Percentiles rank a stretch among this genome's conserved stretches.
Evolutionary conservation across 1,284 basidiomycete genomes (phyloP).

Genomic region (Gymnopus androsaceus): DNA sequence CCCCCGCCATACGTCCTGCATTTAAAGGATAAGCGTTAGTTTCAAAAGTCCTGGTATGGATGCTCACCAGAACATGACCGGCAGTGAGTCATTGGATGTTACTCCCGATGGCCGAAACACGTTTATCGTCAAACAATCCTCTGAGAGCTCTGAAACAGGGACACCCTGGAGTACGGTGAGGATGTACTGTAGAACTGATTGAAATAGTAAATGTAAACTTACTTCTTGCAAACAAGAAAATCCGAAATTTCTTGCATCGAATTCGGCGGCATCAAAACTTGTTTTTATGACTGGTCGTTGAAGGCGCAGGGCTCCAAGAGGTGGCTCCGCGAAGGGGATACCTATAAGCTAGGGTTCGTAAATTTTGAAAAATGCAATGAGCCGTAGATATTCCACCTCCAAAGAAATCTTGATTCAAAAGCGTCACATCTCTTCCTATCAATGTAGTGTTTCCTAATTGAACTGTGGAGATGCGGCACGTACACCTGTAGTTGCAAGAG

Average conservation of each 20-base stretch:
- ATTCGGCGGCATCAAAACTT: slow-evolving; percentile 24
- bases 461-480: slow-evolving; percentile 26
- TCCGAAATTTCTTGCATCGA: slow-evolving; percentile 42
- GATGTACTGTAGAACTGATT: too few species aligned
- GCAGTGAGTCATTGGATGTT: slow-evolving; percentile 28
- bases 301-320: slow-evolving; percentile 37
- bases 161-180: background rate
- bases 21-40: slow-evolving; percentile 13
- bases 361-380: background rate
- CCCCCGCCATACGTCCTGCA: slow-evolving; percentile 39
- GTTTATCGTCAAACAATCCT: slow-evolving; percentile 53
- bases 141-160: slow-evolving; percentile 31
- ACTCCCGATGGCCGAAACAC: slow-evolving; percentile 43
- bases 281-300: slow-evolving; percentile 36
- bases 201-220: background rate
- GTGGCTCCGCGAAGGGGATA: slow-evolving; percentile 41
- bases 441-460: background rate
- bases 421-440: too few species aligned
- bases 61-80: slow-evolving; percentile 38
- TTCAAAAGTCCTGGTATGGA: slow-evolving; percentile 32
- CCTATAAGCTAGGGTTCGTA: too few species aligned
- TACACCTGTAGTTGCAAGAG: background rate
- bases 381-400: slow-evolving; percentile 29
- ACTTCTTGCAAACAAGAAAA: slow-evolving; percentile 42
- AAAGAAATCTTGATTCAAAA: slow-evolving; percentile 46